Percentiles rank a stretch among this genome's conserved stretches.
Conservation (phyloP, 208 protist genomes). For the Leishmania tropica region DNA sequence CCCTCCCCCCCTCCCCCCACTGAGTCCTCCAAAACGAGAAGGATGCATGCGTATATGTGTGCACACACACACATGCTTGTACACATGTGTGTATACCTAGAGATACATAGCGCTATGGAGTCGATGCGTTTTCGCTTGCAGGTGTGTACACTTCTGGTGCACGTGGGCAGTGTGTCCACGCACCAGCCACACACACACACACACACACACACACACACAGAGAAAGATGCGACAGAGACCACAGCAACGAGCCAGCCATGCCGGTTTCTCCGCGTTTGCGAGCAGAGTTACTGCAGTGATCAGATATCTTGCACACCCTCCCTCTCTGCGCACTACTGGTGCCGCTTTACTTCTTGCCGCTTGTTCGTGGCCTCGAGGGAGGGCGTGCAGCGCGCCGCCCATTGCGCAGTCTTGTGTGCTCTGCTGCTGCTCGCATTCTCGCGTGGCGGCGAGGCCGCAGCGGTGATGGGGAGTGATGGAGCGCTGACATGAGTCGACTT, state of each 20-base stretch:
- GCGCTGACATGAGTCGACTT: not conserved
- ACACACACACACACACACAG: not conserved
- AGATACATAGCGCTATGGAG: not conserved
- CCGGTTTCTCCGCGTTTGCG: not conserved
- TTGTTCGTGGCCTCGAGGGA: conserved; percentile 6
- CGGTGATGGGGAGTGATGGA: not conserved
- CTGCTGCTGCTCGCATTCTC: not conserved
- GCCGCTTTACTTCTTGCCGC: not conserved
- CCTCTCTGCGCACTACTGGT: not conserved
- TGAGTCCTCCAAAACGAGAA: no score
- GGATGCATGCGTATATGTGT: no score
- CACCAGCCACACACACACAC: not conserved
- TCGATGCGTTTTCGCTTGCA: not conserved
- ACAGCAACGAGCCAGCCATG: not conserved
- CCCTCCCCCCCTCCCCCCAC: no score
- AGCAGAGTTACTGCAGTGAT: not conserved
- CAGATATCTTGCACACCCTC: not conserved
- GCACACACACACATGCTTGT: no score
- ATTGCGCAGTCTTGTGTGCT: not conserved
- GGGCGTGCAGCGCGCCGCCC: not conserved
- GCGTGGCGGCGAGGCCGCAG: not conserved
- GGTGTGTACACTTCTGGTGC: not conserved
- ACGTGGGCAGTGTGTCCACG: not conserved
- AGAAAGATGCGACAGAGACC: not conserved
- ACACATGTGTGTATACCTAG: no score